Evolutionary conservation across 1,284 basidiomycete species (phyloP).

Genomic region (Limonomyces culmigenus): DNA sequence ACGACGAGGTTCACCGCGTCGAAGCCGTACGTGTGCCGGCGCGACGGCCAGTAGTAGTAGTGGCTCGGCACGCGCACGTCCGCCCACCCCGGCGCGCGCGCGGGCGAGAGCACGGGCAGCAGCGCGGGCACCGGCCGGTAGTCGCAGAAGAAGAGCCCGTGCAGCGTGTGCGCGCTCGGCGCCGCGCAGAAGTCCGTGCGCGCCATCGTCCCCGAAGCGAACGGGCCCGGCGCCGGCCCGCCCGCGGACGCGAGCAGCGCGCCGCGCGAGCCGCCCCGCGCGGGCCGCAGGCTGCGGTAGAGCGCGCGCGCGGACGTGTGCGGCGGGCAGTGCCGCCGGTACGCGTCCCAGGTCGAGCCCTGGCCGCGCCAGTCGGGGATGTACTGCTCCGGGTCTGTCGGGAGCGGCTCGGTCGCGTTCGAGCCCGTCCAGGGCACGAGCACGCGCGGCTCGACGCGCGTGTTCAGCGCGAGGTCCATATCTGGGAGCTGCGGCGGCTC

Average conservation of each 20-base stretch:
- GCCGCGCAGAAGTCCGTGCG: constrained; percentile 41
- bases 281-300: constrained; percentile 50
- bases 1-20: constrained; percentile 56
- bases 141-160: constrained; percentile 93
- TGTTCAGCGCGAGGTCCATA: constrained; percentile 85
- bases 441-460: constrained; percentile 81
- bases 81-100: constrained; percentile 65
- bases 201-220: constrained; percentile 26
- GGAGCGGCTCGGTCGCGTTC: constrained; percentile 50
- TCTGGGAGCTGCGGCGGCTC: constrained; percentile 50
- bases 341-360: constrained; percentile 85
- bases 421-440: constrained; percentile 78
- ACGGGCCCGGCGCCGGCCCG: constrained; percentile 35
- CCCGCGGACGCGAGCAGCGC: constrained; percentile 33
- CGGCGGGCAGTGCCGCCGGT: constrained; percentile 79
- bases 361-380: constrained; percentile 69
- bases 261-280: constrained; percentile 15
- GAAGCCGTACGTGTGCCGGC: constrained; percentile 81
- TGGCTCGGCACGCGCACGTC: constrained; percentile 90
- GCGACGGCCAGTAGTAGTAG: constrained; percentile 78
- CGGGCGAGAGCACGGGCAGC: constrained; percentile 85
- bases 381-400: constrained; percentile 35
- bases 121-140: constrained; percentile 76
- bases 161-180: constrained; percentile 70
- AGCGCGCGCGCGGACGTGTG: constrained; percentile 64